Percentiles rank a stretch among this genome's conserved stretches.
These are phyloP conservation scores for Skeletonema potamos DNA, from an alignment of 108 stramenopile species.

Conservation along the genomic window DNA sequence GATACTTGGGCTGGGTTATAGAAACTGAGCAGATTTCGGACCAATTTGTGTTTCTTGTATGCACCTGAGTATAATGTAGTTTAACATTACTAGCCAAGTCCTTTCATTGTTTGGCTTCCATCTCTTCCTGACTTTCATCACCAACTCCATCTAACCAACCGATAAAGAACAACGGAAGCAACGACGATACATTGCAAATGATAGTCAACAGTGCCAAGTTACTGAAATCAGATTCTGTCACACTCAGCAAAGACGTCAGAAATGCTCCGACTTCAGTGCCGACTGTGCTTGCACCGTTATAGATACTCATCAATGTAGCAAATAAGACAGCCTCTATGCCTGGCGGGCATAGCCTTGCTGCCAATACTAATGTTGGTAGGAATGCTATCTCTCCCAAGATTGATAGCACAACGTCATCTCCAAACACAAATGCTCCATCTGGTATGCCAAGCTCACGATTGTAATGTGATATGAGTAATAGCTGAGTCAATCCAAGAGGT, in stretches of 20 bases:
- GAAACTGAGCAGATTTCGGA: too few species aligned
- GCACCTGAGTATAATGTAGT: too few species aligned
- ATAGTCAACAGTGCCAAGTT: slow-evolving; percentile 84
- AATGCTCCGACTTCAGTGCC: slow-evolving; percentile 90
- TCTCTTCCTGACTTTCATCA: slow-evolving; percentile 69
- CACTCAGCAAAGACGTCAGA: slow-evolving; percentile 81
- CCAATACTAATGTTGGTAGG: slow-evolving; percentile 92
- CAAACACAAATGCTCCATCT: slow-evolving; percentile 90
- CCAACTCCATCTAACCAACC: slow-evolving; percentile 81
- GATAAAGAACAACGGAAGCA: slow-evolving; percentile 88
- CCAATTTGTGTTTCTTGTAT: too few species aligned
- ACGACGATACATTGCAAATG: slow-evolving; percentile 86
- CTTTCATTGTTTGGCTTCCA: slow-evolving; percentile 51
- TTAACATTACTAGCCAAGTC: too few species aligned
- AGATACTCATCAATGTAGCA: slow-evolving; percentile 93
- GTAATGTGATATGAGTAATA: slow-evolving; percentile 85
- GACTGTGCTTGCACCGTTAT: slow-evolving; percentile 87
- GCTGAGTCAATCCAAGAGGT: slow-evolving; percentile 75
- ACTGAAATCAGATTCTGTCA: slow-evolving; percentile 88
- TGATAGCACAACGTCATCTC: slow-evolving; percentile 88
- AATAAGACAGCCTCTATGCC: slow-evolving; percentile 95
- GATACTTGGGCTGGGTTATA: too few species aligned
- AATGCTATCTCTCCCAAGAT: slow-evolving; percentile 93
- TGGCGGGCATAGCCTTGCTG: slow-evolving; percentile 89
- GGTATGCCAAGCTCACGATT: slow-evolving; percentile 90